phyloP scores from a whole-genome alignment of 768 basidiomycete genomes.

The Russula sp. region DNA sequence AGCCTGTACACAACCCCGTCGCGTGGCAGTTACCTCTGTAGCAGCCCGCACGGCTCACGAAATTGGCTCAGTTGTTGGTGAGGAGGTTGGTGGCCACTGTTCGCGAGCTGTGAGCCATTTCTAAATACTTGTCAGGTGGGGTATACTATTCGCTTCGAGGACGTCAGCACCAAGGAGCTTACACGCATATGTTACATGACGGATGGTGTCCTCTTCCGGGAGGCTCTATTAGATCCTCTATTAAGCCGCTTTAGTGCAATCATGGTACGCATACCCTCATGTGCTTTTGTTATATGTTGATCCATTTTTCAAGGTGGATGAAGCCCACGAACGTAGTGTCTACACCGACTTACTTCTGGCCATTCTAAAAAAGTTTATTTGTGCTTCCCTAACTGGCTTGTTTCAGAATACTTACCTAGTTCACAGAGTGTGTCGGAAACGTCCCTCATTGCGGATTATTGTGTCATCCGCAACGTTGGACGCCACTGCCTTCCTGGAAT shows the following conservation, averaged over 20 bases:
- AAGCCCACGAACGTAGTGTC: conserved; percentile 94
- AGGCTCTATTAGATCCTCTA: conserved; percentile 86
- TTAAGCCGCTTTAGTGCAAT: conserved; percentile 91
- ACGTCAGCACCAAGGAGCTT: conserved; percentile 73
- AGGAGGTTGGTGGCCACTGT: conserved; percentile 58
- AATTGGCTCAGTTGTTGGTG: conserved; percentile 80
- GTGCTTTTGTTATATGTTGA: not conserved
- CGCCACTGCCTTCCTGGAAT: conserved; percentile 80
- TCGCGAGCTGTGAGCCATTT: conserved; percentile 92
- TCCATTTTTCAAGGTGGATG: conserved; percentile 63
- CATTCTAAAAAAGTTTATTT: conserved; percentile 76
- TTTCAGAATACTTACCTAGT: not conserved
- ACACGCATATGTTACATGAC: conserved; percentile 95
- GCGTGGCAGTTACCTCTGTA: conserved; percentile 94
- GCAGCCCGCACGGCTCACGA: conserved; percentile 89
- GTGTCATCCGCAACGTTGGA: conserved; percentile 97
- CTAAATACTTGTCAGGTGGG: conserved; percentile 79
- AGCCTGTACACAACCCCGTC: conserved; percentile 87
- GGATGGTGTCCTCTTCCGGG: conserved; percentile 96
- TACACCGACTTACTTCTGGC: conserved; percentile 93
- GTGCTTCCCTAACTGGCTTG: not conserved
- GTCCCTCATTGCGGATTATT: conserved; percentile 83
- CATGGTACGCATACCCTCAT: conserved; percentile 54
- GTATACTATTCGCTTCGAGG: conserved; percentile 96
- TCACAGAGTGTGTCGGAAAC: conserved; percentile 79